Evolutionary conservation across 1,139 yeast species (phyloP).

Genomic region (Debaryomyces sp.): DNA sequence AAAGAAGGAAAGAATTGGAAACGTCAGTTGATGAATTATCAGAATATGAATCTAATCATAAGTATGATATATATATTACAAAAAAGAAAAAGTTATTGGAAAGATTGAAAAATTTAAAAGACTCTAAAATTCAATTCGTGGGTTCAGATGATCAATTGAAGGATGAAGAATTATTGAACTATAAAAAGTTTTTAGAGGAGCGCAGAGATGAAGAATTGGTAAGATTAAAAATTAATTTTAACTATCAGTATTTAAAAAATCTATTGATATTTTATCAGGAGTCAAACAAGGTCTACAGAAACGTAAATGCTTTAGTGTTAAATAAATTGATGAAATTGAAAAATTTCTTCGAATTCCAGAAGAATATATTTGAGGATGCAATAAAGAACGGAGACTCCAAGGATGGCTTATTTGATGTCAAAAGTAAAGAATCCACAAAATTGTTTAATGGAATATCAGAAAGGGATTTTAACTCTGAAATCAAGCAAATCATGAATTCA

Average conservation of each 20-base stretch:
- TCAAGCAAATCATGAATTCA: constrained; percentile 26
- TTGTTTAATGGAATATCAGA: constrained; percentile 34
- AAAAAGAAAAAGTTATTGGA: constrained; percentile 28
- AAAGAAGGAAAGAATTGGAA: constrained; percentile 25
- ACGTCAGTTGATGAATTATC: constrained; percentile 22
- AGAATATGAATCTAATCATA: constrained; percentile 17
- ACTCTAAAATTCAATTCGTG: constrained; percentile 28
- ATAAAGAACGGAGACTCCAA: constrained; percentile 20
- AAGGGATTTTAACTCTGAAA: constrained; percentile 31
- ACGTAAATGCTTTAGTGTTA: constrained; percentile 29
- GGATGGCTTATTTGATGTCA: constrained; percentile 35
- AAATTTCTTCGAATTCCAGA: constrained; percentile 45
- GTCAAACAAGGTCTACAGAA: constrained; percentile 39
- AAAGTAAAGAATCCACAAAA: constrained; percentile 38
- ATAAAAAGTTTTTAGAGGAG: constrained; percentile 18
- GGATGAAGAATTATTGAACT: constrained; percentile 32
- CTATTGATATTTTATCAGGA: constrained; percentile 41
- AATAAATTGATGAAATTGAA: constrained; percentile 44
- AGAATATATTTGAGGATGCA: constrained; percentile 28
- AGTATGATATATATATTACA: constrained; percentile 23
- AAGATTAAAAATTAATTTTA: constrained; percentile 34
- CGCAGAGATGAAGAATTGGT: constrained; percentile 39
- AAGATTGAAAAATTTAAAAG: constrained; percentile 28
- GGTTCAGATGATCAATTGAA: constrained; percentile 19
- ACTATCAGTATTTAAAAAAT: constrained; percentile 38